phyloP scores from a whole-genome alignment of 2,329 filamentous ascomycete genomes.

The Cercospora sesami region DNA sequence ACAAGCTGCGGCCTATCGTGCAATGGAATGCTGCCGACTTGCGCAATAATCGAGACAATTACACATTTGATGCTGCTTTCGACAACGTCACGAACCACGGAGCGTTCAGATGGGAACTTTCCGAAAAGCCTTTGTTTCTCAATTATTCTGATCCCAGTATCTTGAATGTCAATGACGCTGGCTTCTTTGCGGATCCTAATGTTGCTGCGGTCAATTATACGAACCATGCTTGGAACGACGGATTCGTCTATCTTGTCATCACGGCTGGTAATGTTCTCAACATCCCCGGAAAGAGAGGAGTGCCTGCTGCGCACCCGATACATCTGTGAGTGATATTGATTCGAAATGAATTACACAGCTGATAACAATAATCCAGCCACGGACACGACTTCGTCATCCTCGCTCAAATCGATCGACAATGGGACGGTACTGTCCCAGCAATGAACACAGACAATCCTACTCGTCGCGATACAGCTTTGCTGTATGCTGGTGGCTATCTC shows the following conservation, averaged over 20 bases:
- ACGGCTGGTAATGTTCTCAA: slow-evolving; percentile 24
- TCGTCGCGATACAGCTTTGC: slow-evolving; percentile 50
- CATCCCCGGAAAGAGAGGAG: slow-evolving; percentile 14
- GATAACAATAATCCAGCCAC: slow-evolving; percentile 45
- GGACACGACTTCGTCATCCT: slow-evolving; percentile 39
- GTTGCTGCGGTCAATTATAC: slow-evolving; percentile 21
- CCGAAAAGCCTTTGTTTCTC: slow-evolving; percentile 33
- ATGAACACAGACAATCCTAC: slow-evolving; percentile 47
- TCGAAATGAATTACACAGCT: too few species aligned
- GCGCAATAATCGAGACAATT: slow-evolving; percentile 22
- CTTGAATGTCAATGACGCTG: slow-evolving; percentile 30
- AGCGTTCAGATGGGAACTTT: slow-evolving; percentile 33
- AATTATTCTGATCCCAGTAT: slow-evolving; percentile 33
- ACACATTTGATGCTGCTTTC: slow-evolving; percentile 32
- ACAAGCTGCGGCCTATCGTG: slow-evolving; percentile 33
- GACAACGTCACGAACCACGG: slow-evolving; percentile 14
- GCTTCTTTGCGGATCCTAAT: slow-evolving; percentile 14
- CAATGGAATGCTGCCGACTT: slow-evolving; percentile 31
- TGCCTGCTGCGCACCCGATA: slow-evolving; percentile 35
- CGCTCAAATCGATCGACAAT: slow-evolving; percentile 23
- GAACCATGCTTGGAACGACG: slow-evolving; percentile 24
- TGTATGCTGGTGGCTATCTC: slow-evolving; percentile 49
- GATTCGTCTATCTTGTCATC: slow-evolving; percentile 37
- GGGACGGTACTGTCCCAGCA: slow-evolving; percentile 31
- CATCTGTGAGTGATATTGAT: slow-evolving; percentile 26